A percentile compares a stretch with the other conserved stretches of the same genome.
Conservation (phyloP, 2,329 filamentous ascomycete genomes). For the Sporothrix schenckii region DNA sequence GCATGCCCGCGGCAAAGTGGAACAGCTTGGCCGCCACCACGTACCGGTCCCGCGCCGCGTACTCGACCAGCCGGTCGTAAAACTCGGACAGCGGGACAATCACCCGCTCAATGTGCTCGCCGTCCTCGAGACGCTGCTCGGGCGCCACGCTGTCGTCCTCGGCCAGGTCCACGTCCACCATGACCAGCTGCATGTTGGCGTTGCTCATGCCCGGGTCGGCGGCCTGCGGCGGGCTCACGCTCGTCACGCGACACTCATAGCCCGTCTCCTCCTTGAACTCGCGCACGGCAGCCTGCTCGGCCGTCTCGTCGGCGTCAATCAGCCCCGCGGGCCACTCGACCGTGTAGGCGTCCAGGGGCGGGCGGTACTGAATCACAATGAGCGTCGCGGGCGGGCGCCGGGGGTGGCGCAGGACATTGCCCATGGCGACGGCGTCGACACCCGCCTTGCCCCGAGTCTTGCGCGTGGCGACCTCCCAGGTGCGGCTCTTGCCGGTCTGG, state of each 20-base stretch:
- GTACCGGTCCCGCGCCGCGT: constrained; percentile 52
- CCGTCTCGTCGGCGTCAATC: constrained; percentile 56
- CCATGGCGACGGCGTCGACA: constrained; percentile 65
- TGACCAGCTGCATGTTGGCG: constrained; percentile 64
- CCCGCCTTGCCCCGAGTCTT: constrained; percentile 57
- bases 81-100: constrained; percentile 60
- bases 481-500: constrained; percentile 56
- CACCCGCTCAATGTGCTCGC: constrained; percentile 64
- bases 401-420: constrained; percentile 59
- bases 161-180: constrained; percentile 59
- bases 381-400: constrained; percentile 49
- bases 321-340: constrained; percentile 60
- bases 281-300: constrained; percentile 55
- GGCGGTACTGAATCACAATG: constrained; percentile 38
- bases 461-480: constrained; percentile 64
- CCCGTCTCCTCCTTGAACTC: constrained; percentile 61
- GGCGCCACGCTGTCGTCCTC: constrained; percentile 54
- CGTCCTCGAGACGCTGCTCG: constrained; percentile 62
- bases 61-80: constrained; percentile 57
- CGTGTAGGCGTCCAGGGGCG: constrained; percentile 52
- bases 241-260: constrained; percentile 54
- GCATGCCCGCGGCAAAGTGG: constrained; percentile 62
- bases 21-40: constrained; percentile 62
- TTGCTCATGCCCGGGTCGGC: constrained; percentile 62
- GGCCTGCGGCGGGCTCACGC: constrained; percentile 57